phyloP scores from a whole-genome alignment of 192 early-diverging fungal genomes.

The Backusella westeae region DNA sequence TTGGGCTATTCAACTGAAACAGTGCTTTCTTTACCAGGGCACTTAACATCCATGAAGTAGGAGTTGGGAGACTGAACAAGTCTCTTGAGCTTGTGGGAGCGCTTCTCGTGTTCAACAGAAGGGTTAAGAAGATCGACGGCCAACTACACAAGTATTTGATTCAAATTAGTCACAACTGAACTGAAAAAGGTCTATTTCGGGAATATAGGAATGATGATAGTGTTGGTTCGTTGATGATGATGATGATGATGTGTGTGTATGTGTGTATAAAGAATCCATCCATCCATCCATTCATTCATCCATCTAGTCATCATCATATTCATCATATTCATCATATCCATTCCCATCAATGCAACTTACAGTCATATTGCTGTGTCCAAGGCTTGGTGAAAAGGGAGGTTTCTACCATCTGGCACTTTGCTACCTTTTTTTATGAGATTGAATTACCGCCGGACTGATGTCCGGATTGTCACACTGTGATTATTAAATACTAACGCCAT shows the following conservation, averaged over 20 bases:
- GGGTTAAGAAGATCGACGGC: constrained; percentile 96
- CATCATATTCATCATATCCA: not conserved
- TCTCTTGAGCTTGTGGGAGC: constrained; percentile 64
- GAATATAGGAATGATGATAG: not conserved
- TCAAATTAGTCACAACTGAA: not conserved
- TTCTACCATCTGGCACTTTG: not conserved
- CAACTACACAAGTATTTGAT: constrained; percentile 49
- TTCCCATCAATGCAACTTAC: constrained; percentile 10
- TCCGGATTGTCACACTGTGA: too few relatives aligned
- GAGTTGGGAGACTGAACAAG: constrained; percentile 79
- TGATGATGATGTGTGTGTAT: not conserved
- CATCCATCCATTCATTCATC: constrained; percentile 21
- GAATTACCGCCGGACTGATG: not conserved
- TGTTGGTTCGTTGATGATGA: not conserved
- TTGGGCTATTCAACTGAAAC: not conserved
- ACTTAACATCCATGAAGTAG: constrained; percentile 99
- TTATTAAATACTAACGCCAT: too few relatives aligned
- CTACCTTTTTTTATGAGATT: not conserved
- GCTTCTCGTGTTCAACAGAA: constrained; percentile 67
- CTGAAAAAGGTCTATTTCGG: not conserved
- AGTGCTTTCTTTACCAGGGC: constrained; percentile 56
- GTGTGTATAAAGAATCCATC: not conserved
- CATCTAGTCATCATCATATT: not conserved
- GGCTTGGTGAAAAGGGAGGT: constrained; percentile 21
- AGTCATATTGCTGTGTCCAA: constrained; percentile 24